Percentiles rank a stretch among this genome's conserved stretches.
These are phyloP conservation scores for Daedalea quercina DNA, from an alignment of 768 basidiomycete genomes.

Conservation along the genomic window DNA sequence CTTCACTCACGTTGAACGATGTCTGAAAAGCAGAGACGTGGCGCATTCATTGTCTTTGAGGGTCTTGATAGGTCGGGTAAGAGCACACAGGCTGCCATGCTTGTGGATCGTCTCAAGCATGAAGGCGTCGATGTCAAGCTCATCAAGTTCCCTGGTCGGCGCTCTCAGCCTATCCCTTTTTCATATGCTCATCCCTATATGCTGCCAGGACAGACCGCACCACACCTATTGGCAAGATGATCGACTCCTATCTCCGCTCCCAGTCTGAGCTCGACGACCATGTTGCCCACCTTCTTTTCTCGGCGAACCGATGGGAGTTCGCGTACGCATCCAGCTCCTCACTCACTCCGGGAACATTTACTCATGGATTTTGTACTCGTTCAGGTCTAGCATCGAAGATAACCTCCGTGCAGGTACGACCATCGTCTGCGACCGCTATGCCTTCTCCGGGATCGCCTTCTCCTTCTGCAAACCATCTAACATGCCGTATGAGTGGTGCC, in stretches of 20 bases:
- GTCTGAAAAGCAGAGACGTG: slow-evolving; percentile 24
- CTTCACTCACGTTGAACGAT: not conserved
- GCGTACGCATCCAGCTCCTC: slow-evolving; percentile 52
- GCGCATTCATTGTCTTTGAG: slow-evolving; percentile 88
- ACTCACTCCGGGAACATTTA: too few species aligned
- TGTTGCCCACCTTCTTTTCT: slow-evolving; percentile 90
- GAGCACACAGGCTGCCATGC: slow-evolving; percentile 71
- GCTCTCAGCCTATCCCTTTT: not conserved
- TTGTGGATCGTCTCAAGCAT: slow-evolving; percentile 47
- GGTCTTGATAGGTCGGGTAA: slow-evolving; percentile 97
- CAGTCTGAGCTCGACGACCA: slow-evolving; percentile 85
- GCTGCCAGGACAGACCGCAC: slow-evolving; percentile 63
- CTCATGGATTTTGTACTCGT: not conserved
- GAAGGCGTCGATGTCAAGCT: slow-evolving; percentile 43
- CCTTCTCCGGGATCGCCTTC: slow-evolving; percentile 95
- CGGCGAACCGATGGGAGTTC: slow-evolving; percentile 95
- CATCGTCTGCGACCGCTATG: slow-evolving; percentile 89
- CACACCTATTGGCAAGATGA: slow-evolving; percentile 87
- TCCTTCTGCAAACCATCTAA: slow-evolving; percentile 63
- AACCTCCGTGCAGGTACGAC: slow-evolving; percentile 58
- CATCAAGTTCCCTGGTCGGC: slow-evolving; percentile 86
- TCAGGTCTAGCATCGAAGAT: slow-evolving; percentile 53
- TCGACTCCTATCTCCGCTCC: slow-evolving; percentile 84
- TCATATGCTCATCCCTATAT: not conserved
- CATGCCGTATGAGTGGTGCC: slow-evolving; percentile 77